phyloP scores from a whole-genome alignment of 2,329 filamentous ascomycete genomes.

The Ophidiomyces ophidiicola region DNA sequence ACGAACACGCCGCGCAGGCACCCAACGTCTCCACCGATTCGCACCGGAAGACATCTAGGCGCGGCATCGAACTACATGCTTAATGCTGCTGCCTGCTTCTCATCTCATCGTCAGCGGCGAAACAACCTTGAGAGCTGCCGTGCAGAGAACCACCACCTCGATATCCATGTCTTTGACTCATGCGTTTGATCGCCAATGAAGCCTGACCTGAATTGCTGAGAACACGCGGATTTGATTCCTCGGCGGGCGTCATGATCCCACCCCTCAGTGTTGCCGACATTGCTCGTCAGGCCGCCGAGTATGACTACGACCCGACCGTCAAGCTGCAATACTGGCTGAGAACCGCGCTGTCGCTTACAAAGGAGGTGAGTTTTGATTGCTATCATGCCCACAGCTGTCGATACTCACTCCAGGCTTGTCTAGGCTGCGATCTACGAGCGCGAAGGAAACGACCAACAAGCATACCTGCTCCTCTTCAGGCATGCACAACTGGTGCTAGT shows the following conservation, averaged over 20 bases:
- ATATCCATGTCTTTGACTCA: too few species aligned
- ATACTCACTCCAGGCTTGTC: background rate
- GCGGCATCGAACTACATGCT: too few species aligned
- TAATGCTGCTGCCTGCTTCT: too few species aligned
- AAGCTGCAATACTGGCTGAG: conserved; percentile 70
- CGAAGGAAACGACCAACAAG: conserved; percentile 75
- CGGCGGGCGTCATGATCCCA: conserved; percentile 21
- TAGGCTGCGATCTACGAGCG: conserved; percentile 74
- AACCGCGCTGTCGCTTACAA: conserved; percentile 63
- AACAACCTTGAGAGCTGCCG: background rate
- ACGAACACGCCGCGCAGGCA: too few species aligned
- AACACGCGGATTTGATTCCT: too few species aligned
- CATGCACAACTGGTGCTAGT: conserved; percentile 76
- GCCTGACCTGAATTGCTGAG: too few species aligned
- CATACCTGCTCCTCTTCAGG: conserved; percentile 82
- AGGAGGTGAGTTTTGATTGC: conserved; percentile 50
- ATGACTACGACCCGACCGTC: conserved; percentile 66
- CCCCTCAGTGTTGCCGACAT: conserved; percentile 70
- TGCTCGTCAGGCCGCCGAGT: conserved; percentile 60
- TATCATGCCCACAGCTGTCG: background rate
- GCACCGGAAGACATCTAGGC: too few species aligned
- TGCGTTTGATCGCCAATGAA: too few species aligned
- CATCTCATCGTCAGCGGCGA: background rate
- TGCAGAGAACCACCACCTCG: too few species aligned
- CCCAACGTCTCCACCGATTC: too few species aligned